These are phyloP conservation scores for Neofusicoccum ribis DNA, from an alignment of 2,329 filamentous ascomycete genomes.

Conservation along the genomic window DNA sequence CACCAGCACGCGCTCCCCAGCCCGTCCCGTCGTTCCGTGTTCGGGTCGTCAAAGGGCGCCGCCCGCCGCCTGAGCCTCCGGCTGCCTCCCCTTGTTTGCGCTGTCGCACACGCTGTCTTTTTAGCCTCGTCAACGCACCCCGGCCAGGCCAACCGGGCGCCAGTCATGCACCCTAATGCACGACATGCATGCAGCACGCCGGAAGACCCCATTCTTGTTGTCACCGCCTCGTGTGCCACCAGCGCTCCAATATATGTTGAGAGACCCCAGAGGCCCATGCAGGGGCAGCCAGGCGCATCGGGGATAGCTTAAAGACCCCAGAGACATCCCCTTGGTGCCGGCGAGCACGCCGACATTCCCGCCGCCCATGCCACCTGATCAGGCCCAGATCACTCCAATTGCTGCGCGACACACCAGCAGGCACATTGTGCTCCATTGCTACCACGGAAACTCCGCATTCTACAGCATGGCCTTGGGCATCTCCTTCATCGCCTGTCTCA, in stretches of 20 bases:
- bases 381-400: neutral
- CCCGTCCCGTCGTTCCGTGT: neutral
- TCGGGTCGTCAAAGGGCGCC: slow-evolving; percentile 5
- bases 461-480: slow-evolving; percentile 85
- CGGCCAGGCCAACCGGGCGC: neutral
- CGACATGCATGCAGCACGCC: slow-evolving; percentile 18
- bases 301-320: neutral
- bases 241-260: slow-evolving; percentile 4
- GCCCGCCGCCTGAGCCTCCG: neutral
- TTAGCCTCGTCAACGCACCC: neutral
- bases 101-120: slow-evolving; percentile 5
- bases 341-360: neutral
- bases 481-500: slow-evolving; percentile 78
- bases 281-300: slow-evolving; percentile 1
- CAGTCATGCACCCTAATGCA: slow-evolving; percentile 16
- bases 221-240: slow-evolving; percentile 12
- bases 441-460: slow-evolving; percentile 12
- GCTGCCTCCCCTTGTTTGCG: neutral
- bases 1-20: slow-evolving; percentile 9
- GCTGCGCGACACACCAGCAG: slow-evolving; percentile 8
- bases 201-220: neutral
- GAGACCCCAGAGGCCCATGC: slow-evolving; percentile 2
- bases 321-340: neutral
- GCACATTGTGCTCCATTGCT: slow-evolving; percentile 5
- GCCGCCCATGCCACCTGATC: neutral